Evolutionary conservation across 2,329 filamentous ascomycete species (phyloP).

Genomic region (Leptodontidium sp.): DNA sequence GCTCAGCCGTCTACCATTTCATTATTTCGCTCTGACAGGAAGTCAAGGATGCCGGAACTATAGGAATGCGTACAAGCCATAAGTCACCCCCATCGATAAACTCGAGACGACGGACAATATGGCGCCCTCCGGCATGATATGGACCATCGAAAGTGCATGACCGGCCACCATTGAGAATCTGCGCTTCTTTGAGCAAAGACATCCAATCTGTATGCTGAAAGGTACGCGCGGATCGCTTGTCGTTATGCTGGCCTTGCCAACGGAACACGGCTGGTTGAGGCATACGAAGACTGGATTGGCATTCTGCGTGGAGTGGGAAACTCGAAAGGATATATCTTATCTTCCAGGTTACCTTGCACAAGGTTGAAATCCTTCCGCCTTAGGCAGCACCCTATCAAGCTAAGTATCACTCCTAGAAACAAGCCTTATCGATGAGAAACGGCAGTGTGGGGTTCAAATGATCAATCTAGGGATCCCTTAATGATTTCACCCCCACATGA

Average conservation of each 20-base stretch:
- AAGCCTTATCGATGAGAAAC: no score
- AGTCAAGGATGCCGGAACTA: not conserved
- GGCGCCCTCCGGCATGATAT: not conserved
- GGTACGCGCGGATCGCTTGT: not conserved
- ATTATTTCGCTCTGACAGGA: not conserved
- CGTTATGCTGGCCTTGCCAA: not conserved
- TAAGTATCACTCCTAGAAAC: no score
- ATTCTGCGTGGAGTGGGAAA: not conserved
- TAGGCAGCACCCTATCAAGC: no score
- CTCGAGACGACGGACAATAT: not conserved
- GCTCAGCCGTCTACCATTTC: not conserved
- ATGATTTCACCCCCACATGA: no score
- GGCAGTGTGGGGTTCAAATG: no score
- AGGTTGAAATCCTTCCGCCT: not conserved
- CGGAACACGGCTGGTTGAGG: not conserved
- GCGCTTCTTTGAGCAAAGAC: not conserved
- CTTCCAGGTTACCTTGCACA: no score
- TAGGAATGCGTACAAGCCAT: not conserved
- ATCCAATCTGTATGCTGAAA: not conserved
- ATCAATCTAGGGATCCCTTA: no score
- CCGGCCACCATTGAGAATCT: not conserved
- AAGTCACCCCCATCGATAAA: not conserved
- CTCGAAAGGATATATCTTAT: not conserved
- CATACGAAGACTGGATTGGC: not conserved
- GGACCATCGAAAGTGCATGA: not conserved